phyloP scores from a whole-genome alignment of 805 yeast genomes.

The Candida endomychidarum region DNA sequence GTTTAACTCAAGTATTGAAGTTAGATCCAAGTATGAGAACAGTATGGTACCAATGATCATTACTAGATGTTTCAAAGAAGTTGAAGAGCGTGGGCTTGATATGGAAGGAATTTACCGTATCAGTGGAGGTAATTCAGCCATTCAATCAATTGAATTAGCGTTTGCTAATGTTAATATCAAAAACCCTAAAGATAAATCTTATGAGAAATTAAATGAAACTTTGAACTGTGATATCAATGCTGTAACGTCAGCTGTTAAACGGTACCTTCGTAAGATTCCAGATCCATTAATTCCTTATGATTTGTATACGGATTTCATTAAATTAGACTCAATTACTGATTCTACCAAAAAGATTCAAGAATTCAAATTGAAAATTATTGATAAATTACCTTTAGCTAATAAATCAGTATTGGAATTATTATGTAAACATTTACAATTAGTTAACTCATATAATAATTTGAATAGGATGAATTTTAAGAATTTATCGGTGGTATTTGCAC shows the following conservation, averaged over 20 bases:
- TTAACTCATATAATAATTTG: slow-evolving; percentile 49
- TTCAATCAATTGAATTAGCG: slow-evolving; percentile 47
- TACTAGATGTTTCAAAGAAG: slow-evolving; percentile 68
- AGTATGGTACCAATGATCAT: slow-evolving; percentile 68
- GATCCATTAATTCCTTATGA: slow-evolving; percentile 78
- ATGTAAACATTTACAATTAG: slow-evolving; percentile 61
- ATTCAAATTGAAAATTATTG: slow-evolving; percentile 44
- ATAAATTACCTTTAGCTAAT: slow-evolving; percentile 67
- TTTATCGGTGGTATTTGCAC: slow-evolving; percentile 90
- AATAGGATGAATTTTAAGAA: slow-evolving; percentile 86
- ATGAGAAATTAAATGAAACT: slow-evolving; percentile 32
- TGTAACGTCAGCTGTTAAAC: slow-evolving; percentile 79
- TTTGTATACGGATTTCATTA: slow-evolving; percentile 65
- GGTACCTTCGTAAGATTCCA: slow-evolving; percentile 81
- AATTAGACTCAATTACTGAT: slow-evolving; percentile 31
- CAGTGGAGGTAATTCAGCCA: slow-evolving; percentile 76
- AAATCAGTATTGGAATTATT: slow-evolving; percentile 53
- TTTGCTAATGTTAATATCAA: slow-evolving; percentile 25
- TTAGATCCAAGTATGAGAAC: slow-evolving; percentile 62
- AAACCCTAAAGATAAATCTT: slow-evolving; percentile 33
- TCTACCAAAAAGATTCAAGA: slow-evolving; percentile 36
- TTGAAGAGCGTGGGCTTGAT: slow-evolving; percentile 73
- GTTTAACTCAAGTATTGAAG: slow-evolving; percentile 57
- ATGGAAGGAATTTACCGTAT: slow-evolving; percentile 89
- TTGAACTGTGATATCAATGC: slow-evolving; percentile 74